These are phyloP conservation scores for Selenicereus undatus DNA, from an alignment of 148 eudicot genomes.

Conservation along the genomic window DNA sequence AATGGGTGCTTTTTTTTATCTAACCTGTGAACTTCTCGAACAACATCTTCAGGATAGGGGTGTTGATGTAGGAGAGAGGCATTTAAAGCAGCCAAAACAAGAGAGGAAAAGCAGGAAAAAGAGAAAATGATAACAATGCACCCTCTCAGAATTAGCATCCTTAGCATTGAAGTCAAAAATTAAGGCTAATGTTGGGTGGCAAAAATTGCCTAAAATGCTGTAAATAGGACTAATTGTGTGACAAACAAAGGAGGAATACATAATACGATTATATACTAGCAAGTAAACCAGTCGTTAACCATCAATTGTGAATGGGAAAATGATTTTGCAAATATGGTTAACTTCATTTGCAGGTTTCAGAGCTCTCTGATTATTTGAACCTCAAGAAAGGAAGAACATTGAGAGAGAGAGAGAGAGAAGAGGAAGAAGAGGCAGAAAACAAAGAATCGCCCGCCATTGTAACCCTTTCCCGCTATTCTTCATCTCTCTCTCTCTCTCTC, in stretches of 20 bases:
- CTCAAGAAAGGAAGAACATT: slow-evolving; percentile 24
- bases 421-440: slow-evolving; percentile 26
- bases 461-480: neutral
- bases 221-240: neutral
- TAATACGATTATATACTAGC: slow-evolving; percentile 1
- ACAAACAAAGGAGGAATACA: neutral
- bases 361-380: slow-evolving; percentile 17
- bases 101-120: neutral
- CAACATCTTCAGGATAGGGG: slow-evolving; percentile 71
- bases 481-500: neutral
- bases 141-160: neutral
- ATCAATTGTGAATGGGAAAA: neutral
- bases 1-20: neutral
- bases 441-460: slow-evolving; percentile 23
- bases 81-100: slow-evolving; percentile 27
- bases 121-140: slow-evolving; percentile 7
- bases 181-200: neutral
- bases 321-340: neutral
- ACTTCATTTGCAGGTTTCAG: slow-evolving; percentile 3
- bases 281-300: neutral
- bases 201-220: neutral
- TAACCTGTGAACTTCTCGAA: slow-evolving; percentile 71
- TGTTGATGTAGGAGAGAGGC: slow-evolving; percentile 65
- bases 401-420: neutral
- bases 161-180: slow-evolving; percentile 4